These are phyloP conservation scores for Metschnikowia sp. DNA, from an alignment of 805 yeast genomes.

Conservation along the genomic window DNA sequence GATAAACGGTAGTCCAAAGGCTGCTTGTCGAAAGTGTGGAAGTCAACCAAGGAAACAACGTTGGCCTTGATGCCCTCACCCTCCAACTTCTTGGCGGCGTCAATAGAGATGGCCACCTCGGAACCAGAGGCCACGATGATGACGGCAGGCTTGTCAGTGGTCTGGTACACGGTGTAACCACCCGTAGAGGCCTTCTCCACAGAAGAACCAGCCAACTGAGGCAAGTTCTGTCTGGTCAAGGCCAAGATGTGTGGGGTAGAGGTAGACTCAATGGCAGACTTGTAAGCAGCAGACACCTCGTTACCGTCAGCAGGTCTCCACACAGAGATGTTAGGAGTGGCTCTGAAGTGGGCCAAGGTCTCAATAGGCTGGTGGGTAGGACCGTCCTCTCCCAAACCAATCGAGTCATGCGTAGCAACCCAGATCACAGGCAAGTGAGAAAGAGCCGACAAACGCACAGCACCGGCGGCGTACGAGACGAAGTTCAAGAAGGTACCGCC, in stretches of 20 bases:
- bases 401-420: slow-evolving; percentile 89
- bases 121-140: slow-evolving; percentile 91
- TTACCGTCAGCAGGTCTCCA: slow-evolving; percentile 96
- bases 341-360: slow-evolving; percentile 83
- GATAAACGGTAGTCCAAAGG: slow-evolving; percentile 72
- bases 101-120: slow-evolving; percentile 81
- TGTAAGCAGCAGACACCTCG: slow-evolving; percentile 81
- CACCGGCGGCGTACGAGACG: slow-evolving; percentile 79
- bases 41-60: slow-evolving; percentile 92
- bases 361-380: slow-evolving; percentile 94
- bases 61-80: slow-evolving; percentile 67
- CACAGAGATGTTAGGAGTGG: slow-evolving; percentile 74
- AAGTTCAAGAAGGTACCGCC: slow-evolving; percentile 99
- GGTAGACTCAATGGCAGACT: slow-evolving; percentile 56
- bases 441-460: slow-evolving; percentile 79
- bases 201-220: slow-evolving; percentile 90
- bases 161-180: slow-evolving; percentile 66
- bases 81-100: slow-evolving; percentile 71
- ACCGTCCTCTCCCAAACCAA: slow-evolving; percentile 91
- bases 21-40: slow-evolving; percentile 85
- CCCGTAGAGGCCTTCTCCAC: slow-evolving; percentile 92
- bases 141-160: slow-evolving; percentile 57
- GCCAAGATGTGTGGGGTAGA: slow-evolving; percentile 74
- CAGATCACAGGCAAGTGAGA: slow-evolving; percentile 81
- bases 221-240: slow-evolving; percentile 80